Evolutionary conservation across 2,329 filamentous ascomycete genomes (phyloP), one percentile per base, ranked within the genome.

Genomic region (Colletotrichum phormii): DNA sequence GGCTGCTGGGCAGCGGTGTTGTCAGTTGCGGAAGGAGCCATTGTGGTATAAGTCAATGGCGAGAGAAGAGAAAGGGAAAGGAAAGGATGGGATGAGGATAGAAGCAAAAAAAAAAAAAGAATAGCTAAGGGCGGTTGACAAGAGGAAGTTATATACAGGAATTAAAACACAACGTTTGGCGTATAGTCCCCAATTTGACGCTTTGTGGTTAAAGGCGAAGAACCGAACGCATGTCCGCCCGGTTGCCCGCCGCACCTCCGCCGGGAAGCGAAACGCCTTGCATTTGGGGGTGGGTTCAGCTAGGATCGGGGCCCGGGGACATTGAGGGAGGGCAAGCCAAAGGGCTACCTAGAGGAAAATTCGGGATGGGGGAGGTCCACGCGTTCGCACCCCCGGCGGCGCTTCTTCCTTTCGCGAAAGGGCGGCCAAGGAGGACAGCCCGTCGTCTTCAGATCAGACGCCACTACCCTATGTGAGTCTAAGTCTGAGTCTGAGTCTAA

Each of bases 21-120:
- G 8, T 73, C 62, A 35, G 72, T 58, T 54, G 80, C 79, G 22
- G 79, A 76, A 18, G 81, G 82, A 68, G 81, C 77, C 81, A 75
- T 75, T 72, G 54, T 51, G 24, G 35, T 29, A 22, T 33, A n/a
- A 31, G 55, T 51, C 46, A 51, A 69, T 49, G 49, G 66, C 31
- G n/a, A 12, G 22, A 26, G 46, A 55, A 55, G 63, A 46, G 46
- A 18, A 54, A 29, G 59, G 24, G 46, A 18, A 54, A 29, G 59
- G 24, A 49, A 22, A 22, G 55, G 11, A 35, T 29, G 24, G 59
- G 65, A 53, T 72, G 59, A 63, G n/a, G 15, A 29, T 42, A 7
- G 8, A 4, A 7, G 31, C 26, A 29, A 29, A 24, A 24, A 2
- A 1, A 35, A 9, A 0, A 4, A 11, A 9, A 0, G 2, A 11